Percentiles rank a stretch among this genome's conserved stretches.
Conservation (phyloP, 2,329 filamentous ascomycete species). For the Neurospora crassa region DNA sequence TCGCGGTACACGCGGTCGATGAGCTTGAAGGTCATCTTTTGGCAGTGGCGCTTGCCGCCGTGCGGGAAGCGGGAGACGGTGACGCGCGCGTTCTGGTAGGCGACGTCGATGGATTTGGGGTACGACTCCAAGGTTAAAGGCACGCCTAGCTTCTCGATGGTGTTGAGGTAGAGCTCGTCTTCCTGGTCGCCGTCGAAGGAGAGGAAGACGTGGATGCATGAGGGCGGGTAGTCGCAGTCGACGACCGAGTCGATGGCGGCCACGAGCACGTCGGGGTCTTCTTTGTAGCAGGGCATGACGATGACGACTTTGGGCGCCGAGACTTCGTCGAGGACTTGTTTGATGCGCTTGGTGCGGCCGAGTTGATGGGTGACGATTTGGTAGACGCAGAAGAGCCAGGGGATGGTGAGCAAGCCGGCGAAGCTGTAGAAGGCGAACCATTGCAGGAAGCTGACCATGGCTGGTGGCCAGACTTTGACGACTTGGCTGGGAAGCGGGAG, state of each 20-base stretch:
- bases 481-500: constrained; percentile 70
- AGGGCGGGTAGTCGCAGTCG: constrained; percentile 84
- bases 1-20: constrained; percentile 87
- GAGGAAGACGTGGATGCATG: constrained; percentile 88
- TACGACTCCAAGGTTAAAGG: constrained; percentile 67
- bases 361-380: constrained; percentile 81
- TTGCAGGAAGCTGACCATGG: constrained; percentile 65
- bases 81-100: constrained; percentile 71
- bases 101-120: constrained; percentile 83
- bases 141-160: constrained; percentile 76
- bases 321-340: constrained; percentile 71
- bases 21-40: constrained; percentile 85
- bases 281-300: constrained; percentile 95
- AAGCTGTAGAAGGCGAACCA: constrained; percentile 97
- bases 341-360: constrained; percentile 71
- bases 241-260: constrained; percentile 86
- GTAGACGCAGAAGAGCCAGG: constrained; percentile 90
- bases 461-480: constrained; percentile 59
- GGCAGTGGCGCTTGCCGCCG: constrained; percentile 87
- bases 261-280: constrained; percentile 73
- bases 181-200: constrained; percentile 89
- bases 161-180: constrained; percentile 80
- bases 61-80: constrained; percentile 89
- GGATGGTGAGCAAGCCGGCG: constrained; percentile 71
- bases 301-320: constrained; percentile 91